phyloP scores from a whole-genome alignment of 2,329 filamentous ascomycete species.

The Botrytis cinerea region DNA sequence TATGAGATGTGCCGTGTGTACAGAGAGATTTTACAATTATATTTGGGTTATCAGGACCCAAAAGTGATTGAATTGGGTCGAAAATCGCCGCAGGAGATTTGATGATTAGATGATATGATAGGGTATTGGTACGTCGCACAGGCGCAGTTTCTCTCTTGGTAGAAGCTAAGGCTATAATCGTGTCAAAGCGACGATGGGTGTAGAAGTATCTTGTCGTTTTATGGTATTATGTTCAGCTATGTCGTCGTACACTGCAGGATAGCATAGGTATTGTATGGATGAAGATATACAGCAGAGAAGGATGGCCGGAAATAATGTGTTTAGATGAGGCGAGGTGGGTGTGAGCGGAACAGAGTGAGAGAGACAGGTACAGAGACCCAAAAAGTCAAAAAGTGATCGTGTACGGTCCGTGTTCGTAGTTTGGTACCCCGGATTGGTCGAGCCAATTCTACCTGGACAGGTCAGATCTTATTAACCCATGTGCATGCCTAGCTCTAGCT shows the following conservation, averaged over 20 bases:
- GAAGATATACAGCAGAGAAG: conserved; percentile 3
- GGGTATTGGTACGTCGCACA: conserved; percentile 9
- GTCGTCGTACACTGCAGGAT: background rate
- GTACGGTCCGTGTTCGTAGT: background rate
- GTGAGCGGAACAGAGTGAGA: background rate
- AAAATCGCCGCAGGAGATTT: background rate
- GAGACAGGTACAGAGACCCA: background rate
- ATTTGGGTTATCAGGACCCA: background rate
- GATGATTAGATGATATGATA: background rate
- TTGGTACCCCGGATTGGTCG: background rate
- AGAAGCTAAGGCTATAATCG: conserved; percentile 4
- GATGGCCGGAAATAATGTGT: background rate
- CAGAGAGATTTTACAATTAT: background rate
- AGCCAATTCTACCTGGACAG: background rate
- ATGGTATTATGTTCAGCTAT: background rate
- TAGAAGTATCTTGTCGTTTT: background rate
- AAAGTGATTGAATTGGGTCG: background rate
- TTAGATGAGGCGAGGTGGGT: background rate
- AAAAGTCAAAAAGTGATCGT: conserved; percentile 3
- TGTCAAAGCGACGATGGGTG: background rate
- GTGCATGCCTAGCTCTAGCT: background rate
- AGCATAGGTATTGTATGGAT: background rate
- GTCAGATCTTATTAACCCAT: background rate
- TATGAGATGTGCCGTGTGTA: background rate
- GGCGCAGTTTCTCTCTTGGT: conserved; percentile 7